Percentiles rank a stretch among this genome's conserved stretches.
phyloP scores from a whole-genome alignment of 2,329 filamentous ascomycete genomes.

The Fusarium devonianum region DNA sequence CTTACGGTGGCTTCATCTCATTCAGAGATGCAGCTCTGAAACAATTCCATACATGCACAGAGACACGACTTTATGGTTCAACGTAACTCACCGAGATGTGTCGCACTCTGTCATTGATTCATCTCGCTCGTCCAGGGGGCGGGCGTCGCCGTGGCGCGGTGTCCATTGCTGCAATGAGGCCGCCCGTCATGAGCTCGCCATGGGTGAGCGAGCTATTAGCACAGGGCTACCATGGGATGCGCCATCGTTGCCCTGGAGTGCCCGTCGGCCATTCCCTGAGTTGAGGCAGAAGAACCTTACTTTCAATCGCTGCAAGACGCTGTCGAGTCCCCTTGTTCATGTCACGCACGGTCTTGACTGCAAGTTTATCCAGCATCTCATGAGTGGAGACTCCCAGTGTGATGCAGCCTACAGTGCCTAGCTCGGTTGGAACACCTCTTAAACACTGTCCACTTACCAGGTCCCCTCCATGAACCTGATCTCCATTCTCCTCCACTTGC shows the following conservation, averaged over 20 bases:
- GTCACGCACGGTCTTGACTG: too few relatives aligned
- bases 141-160: slow-evolving; percentile 8
- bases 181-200: not conserved
- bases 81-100: slow-evolving; percentile 1
- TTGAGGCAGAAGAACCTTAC: too few relatives aligned
- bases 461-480: not conserved
- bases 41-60: slow-evolving; percentile 9
- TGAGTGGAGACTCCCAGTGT: too few relatives aligned
- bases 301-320: too few relatives aligned
- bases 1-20: slow-evolving; percentile 16
- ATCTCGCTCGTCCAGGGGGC: not conserved
- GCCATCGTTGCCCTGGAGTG: too few relatives aligned
- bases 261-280: too few relatives aligned
- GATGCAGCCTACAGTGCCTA: slow-evolving; percentile 6
- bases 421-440: too few relatives aligned
- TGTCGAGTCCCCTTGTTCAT: too few relatives aligned
- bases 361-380: too few relatives aligned
- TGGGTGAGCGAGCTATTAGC: not conserved
- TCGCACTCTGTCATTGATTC: slow-evolving; percentile 8
- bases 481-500: slow-evolving; percentile 23
- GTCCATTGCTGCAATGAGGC: slow-evolving; percentile 4
- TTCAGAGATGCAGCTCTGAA: slow-evolving; percentile 18
- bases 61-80: not conserved
- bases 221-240: too few relatives aligned
- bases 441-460: not conserved